Conservation (phyloP, 2,329 filamentous ascomycete genomes). For the Zymoseptoria passerinii region DNA sequence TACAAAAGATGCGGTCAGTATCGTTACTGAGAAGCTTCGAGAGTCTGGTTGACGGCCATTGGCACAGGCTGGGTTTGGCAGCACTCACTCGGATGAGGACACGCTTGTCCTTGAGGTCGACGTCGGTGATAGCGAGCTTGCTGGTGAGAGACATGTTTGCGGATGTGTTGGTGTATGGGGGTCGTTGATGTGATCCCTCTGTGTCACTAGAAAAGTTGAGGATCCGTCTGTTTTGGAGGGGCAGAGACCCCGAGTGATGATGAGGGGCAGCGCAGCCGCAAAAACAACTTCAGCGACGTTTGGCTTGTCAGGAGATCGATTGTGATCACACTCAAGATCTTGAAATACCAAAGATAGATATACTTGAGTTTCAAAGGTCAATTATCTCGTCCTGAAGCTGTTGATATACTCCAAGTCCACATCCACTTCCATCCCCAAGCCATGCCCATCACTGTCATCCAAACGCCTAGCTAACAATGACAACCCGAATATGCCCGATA, state of each 20-base stretch:
- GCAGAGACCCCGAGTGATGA: background rate
- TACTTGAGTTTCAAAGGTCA: background rate
- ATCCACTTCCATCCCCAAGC: background rate
- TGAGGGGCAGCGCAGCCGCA: background rate
- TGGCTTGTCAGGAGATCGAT: background rate
- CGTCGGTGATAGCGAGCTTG: slow-evolving; percentile 94
- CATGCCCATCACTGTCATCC: background rate
- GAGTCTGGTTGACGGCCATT: background rate
- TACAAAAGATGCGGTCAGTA: background rate
- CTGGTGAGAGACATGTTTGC: slow-evolving; percentile 87
- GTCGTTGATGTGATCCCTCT: background rate
- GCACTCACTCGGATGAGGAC: slow-evolving; percentile 77
- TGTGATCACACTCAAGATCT: background rate
- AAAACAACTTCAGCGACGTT: background rate
- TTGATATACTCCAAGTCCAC: slow-evolving; percentile 1
- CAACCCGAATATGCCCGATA: slow-evolving; percentile 11
- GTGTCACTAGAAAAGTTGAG: background rate
- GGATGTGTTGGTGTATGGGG: background rate
- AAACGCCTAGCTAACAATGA: slow-evolving; percentile 10
- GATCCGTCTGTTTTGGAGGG: background rate
- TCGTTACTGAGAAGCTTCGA: background rate
- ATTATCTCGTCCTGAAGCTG: background rate
- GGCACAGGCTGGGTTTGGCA: background rate
- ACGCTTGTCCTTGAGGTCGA: slow-evolving; percentile 96
- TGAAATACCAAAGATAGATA: background rate